Base-by-base conservation (phyloP, 2,329 filamentous ascomycete species). In the Calonectria fujianensis region DNA sequence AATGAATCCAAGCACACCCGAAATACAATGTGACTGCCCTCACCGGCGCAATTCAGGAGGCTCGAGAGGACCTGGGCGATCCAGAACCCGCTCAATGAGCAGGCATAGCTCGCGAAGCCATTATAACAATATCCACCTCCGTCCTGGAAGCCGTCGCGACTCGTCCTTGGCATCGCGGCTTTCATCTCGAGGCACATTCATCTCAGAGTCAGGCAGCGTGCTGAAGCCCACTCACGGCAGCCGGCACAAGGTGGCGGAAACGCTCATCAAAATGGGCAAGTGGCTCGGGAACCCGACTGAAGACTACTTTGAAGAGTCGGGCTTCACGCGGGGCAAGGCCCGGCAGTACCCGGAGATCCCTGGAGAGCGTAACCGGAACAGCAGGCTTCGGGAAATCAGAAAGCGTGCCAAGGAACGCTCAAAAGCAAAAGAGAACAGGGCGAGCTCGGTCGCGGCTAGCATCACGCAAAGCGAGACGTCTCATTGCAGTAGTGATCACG, bases 281-380 rank as follows among this genome's bases (percentile, higher is more conserved):
- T 85, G 87, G 18, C 77, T 92, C 0, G 87, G 88, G 4, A 87
- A 86, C 0, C 86, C 89, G 37, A 85, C 87, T 0, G 84, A 86
- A 2, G 84, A 88, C n/a, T 85, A 84, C 10, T 87, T 88, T 70
- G 87, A 91, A 69, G 85, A 88, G 37, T 86, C 86, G 0, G 86
- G 86, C 1, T 91, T 91, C 77, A 86, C 86, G 63, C 82, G 82
- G 5, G 86, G 88, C 24, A 84, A 83, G 54, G 87, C 88, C 4
- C 80, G 82, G n/a, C 84, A 86, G n/a, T 93, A 88, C 63, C 91
- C 91, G 0, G 86, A 89, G 69, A 84, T 91, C 0, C 91, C 91
- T 0, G 91, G 90, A 2, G 91, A 93, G 76, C 3, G 9, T 9
- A 3, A 9, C 6, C 70, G 70, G 24, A 72, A 61, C 6, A 9